phyloP scores from a whole-genome alignment of 441 rosid genomes.

The Erysimum cheiri region DNA sequence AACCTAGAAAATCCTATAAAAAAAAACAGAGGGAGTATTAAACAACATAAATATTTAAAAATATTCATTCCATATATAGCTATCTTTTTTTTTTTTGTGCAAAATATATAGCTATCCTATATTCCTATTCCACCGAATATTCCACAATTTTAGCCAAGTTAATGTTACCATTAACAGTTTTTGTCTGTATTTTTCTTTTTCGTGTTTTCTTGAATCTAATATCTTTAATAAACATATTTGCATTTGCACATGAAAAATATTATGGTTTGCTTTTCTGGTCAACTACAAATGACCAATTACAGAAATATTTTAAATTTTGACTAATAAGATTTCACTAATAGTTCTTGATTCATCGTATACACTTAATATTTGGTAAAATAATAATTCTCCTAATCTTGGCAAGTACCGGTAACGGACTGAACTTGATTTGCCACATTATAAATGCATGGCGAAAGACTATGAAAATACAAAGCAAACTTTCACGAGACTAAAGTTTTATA shows the following conservation, averaged over 20 bases:
- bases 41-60: no score
- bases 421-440: slow-evolving; percentile 6
- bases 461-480: background rate
- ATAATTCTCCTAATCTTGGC: background rate
- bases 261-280: background rate
- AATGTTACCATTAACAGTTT: background rate
- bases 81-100: no score
- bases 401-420: background rate
- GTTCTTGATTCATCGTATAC: background rate
- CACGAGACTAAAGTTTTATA: background rate
- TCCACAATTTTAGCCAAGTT: background rate
- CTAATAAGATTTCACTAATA: background rate
- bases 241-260: background rate
- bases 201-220: background rate
- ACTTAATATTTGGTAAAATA: background rate
- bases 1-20: no score
- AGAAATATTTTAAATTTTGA: background rate
- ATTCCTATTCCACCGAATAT: background rate
- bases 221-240: background rate
- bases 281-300: background rate
- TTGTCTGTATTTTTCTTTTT: background rate
- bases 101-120: no score
- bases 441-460: background rate
- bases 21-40: no score
- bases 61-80: no score